Base-by-base conservation (phyloP, 257 asterid species). In the Rehmannia glutinosa region DNA sequence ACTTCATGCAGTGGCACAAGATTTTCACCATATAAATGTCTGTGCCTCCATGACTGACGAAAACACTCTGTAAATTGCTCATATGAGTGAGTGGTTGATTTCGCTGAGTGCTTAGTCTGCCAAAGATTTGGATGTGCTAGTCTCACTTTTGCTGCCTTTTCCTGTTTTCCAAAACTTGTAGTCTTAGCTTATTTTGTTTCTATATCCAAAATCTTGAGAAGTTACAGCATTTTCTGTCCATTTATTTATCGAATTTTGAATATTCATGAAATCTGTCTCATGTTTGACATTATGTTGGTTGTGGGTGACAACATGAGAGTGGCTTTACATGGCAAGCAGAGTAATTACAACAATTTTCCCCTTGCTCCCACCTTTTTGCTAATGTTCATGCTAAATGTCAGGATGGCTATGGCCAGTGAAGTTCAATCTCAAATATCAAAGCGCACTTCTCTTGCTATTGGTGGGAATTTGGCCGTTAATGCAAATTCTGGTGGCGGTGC, bases 391-490 rank as follows among this genome's bases (percentile, higher is more conserved):
- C 60, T 73, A 58, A 62, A 67, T 83, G 74, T 30, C 88, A 94
- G 99, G 81, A 88, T 94, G 97, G 93, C 77, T 68, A 87, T 94
- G 97, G 91, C 93, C 24, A 94, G 88, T 81, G 93, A 91, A 84
- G 81, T 86, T 61, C 96, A 88, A 36, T 87, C 97, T 55, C 87
- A 81, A 72, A 42, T 91, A 74, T 91, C 97, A 11, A 80, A 91
- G 80, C 71, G 43, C 58, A 82, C 77, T 76, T 79, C 80, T 74
- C 85, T 94, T 73, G 78, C 83, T 55, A 54, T 94, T 45, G 96
- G 96, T 25, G 97, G 99, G 74, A 91, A 83, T 80, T 68, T 91
- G 83, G 96, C 87, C 5, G 97, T 85, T 68, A 75, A 77, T 73
- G 82, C 80, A 32, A 72, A 78, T 71, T 75, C 90, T 16, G 99